These are phyloP conservation scores for Daldinia childiae DNA, from an alignment of 495 filamentous ascomycete genomes.

Conservation along the genomic window DNA sequence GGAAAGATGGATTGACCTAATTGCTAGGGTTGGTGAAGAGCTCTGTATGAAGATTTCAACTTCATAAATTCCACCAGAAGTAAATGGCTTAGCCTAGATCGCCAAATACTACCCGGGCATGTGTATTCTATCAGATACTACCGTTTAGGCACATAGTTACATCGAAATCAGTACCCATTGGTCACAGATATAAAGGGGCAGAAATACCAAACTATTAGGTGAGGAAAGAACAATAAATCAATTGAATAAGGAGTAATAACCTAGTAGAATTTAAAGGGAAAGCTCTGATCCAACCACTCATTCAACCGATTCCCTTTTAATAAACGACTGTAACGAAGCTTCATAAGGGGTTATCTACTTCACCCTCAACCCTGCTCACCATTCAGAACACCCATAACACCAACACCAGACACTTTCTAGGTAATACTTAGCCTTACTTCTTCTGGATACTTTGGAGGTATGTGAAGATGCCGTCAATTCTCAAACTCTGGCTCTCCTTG, in stretches of 20 bases:
- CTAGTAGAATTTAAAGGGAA: conserved; percentile 4
- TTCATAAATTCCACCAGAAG: neutral
- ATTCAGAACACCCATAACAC: conserved; percentile 17
- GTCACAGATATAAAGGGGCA: neutral
- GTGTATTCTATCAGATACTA: neutral
- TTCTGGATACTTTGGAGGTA: conserved; percentile 16
- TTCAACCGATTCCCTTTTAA: neutral
- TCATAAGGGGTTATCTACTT: neutral
- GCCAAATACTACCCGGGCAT: too few species aligned
- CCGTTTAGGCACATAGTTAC: neutral
- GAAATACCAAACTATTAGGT: neutral
- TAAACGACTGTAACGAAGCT: neutral
- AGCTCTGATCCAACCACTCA: neutral
- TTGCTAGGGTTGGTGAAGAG: neutral
- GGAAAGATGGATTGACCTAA: neutral
- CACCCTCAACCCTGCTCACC: neutral
- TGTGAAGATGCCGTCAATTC: conserved; percentile 40
- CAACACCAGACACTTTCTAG: neutral
- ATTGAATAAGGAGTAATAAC: neutral
- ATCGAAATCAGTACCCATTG: neutral
- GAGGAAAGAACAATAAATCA: neutral
- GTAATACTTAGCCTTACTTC: neutral
- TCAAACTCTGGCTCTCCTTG: conserved; percentile 21
- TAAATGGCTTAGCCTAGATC: too few species aligned
- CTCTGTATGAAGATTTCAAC: neutral